Conservation (phyloP, 768 basidiomycete species). For the Chalciporus pseudorubinellus region DNA sequence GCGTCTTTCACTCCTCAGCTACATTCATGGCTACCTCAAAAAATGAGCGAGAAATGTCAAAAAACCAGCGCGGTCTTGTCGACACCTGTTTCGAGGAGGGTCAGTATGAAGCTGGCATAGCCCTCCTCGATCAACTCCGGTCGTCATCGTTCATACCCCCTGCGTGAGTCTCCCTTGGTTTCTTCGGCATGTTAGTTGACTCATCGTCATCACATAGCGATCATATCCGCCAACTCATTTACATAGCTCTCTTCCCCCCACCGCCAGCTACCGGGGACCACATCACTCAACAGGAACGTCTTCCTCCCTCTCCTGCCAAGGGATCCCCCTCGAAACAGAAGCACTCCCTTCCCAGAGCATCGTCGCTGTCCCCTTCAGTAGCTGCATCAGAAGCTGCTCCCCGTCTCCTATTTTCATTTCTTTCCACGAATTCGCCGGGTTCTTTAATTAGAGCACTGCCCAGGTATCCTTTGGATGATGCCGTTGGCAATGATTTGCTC, state of each 20-base stretch:
- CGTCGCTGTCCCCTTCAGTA: slow-evolving; percentile 43
- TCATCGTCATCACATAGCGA: slow-evolving; percentile 39
- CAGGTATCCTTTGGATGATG: slow-evolving; percentile 35
- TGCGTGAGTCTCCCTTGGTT: slow-evolving; percentile 41
- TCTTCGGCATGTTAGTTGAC: slow-evolving; percentile 3
- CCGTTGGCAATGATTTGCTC: slow-evolving; percentile 1
- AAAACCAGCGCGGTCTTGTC: slow-evolving; percentile 53
- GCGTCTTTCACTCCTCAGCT: not conserved
- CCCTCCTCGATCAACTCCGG: slow-evolving; percentile 59
- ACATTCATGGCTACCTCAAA: slow-evolving; percentile 15
- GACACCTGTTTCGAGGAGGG: slow-evolving; percentile 77
- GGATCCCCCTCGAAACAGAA: slow-evolving; percentile 50
- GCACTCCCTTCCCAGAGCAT: slow-evolving; percentile 37
- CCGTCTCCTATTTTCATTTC: slow-evolving; percentile 52
- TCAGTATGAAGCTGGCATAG: slow-evolving; percentile 68
- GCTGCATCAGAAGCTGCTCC: slow-evolving; percentile 50
- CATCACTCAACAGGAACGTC: slow-evolving; percentile 19
- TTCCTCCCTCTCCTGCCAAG: slow-evolving; percentile 34
- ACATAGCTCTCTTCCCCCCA: slow-evolving; percentile 64
- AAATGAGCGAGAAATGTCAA: slow-evolving; percentile 44
- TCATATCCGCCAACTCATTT: slow-evolving; percentile 67
- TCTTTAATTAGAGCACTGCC: slow-evolving; percentile 57
- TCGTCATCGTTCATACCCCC: slow-evolving; percentile 56
- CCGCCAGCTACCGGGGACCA: slow-evolving; percentile 17
- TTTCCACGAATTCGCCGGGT: slow-evolving; percentile 53